Base-by-base conservation (phyloP, 2,329 filamentous ascomycete species). In the Lachnellula arida region DNA sequence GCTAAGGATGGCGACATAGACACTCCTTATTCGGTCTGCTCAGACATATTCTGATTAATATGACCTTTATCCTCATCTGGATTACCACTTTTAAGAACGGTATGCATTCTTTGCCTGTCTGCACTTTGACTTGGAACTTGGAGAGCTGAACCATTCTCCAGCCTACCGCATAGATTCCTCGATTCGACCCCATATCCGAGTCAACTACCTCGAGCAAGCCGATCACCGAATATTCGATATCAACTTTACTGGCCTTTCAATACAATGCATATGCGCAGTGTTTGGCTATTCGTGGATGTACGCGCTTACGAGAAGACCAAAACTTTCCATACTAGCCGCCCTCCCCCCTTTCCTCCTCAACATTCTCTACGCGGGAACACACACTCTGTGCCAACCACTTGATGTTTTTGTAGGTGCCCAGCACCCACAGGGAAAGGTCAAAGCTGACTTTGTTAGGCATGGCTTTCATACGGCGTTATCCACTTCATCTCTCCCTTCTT, bases 391-490 rank as follows among this genome's bases (percentile, higher is more conserved):
- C 46, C 53, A 49, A 23, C 51, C 61, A 12, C 60, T 67, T 47
- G 65, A 67, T 57, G 63, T 67, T 8, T 65, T 67, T 50, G 59
- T 63, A 55, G 28, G 60, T 58, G 34, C 9, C 11, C 22, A 43
- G 11, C 9, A 15, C 37, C 40, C 15, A 8, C 14, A 46, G 9
- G 17, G n/a, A 11, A 32, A 34, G 19, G 15, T 77, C 88, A 47
- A 81, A 96, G 94, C 68, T 78, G 96, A 57, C 76, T 96, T 40
- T 44, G 7, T 34, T 19, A 64, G 59, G 91, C 92, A 15, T 96
- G 92, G 92, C 75, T 97, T n/a, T 92, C 92, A 0, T 97, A 97
- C 69, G 92, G 92, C 51, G 79, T 97, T 54, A 88, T 89, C 54
- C 92, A 97, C 73, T 97, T 95, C 67, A 88, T 86, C 32, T 88